Conservation (phyloP, 495 filamentous ascomycete genomes). For the Aspergillus saccharolyticus region DNA sequence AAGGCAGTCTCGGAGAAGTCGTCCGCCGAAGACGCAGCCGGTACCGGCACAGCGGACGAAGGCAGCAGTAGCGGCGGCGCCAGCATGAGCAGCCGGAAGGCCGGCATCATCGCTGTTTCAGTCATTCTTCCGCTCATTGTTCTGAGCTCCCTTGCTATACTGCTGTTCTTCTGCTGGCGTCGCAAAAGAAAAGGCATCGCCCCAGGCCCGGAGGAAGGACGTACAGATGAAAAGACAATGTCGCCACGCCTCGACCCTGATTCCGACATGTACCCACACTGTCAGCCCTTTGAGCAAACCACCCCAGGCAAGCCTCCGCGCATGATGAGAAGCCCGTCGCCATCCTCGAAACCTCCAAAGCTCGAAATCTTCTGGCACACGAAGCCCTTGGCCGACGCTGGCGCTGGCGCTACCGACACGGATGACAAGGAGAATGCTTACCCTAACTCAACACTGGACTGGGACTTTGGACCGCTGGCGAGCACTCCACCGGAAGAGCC, state of each 20-base stretch:
- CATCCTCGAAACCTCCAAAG: constrained; percentile 30
- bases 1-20: constrained; percentile 31
- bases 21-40: constrained; percentile 4
- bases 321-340: constrained; percentile 10
- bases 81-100: constrained; percentile 24
- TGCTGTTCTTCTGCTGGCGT: constrained; percentile 42
- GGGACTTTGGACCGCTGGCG: constrained; percentile 27
- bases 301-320: constrained; percentile 16
- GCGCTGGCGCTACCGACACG: constrained; percentile 12
- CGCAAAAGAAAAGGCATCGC: constrained; percentile 26
- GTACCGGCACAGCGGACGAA: constrained; percentile 13
- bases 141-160: constrained; percentile 26
- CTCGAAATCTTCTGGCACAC: constrained; percentile 37
- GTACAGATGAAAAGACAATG: constrained; percentile 19
- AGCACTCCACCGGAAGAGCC: constrained; percentile 23
- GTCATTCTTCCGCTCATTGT: constrained; percentile 38
- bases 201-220: constrained; percentile 21
- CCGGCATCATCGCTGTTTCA: constrained; percentile 42
- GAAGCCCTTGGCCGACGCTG: constrained; percentile 23
- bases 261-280: constrained; percentile 23
- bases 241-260: constrained; percentile 20
- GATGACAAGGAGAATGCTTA: constrained; percentile 24
- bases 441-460: constrained; percentile 28
- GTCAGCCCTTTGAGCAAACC: constrained; percentile 25
- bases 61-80: constrained; percentile 7